These are phyloP conservation scores for Cryptococcus sp. DNA, from an alignment of 1,284 basidiomycete species.

Conservation along the genomic window DNA sequence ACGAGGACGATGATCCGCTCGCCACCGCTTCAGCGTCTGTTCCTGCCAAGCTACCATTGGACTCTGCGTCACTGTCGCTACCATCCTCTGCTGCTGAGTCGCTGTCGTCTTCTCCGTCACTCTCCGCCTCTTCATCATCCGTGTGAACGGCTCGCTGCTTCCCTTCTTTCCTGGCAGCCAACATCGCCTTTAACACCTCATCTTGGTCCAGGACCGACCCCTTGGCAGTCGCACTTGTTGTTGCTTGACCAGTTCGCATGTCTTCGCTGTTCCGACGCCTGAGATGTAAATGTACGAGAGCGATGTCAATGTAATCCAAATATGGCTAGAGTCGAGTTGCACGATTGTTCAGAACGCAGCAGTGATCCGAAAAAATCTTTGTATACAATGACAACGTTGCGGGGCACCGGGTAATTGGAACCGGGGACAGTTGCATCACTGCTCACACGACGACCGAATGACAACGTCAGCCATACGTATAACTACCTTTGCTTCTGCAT, in stretches of 20 bases:
- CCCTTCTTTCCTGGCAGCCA: conserved; percentile 47
- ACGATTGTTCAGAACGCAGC: not conserved
- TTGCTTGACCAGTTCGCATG: no score
- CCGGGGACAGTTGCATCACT: no score
- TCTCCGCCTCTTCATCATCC: conserved; percentile 7
- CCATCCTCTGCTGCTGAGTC: conserved; percentile 4
- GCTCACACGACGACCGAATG: no score
- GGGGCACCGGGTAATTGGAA: no score
- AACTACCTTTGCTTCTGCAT: no score
- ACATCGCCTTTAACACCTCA: conserved; percentile 46
- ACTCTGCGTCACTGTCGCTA: conserved; percentile 17
- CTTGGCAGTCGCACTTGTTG: not conserved
- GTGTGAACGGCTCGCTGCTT: conserved; percentile 14
- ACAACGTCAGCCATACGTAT: no score
- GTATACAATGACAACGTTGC: no score
- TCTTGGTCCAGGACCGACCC: conserved; percentile 32
- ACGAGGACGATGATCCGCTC: not conserved
- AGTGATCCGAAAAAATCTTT: no score
- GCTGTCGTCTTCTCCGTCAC: conserved; percentile 14
- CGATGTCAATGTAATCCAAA: no score
- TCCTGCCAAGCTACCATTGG: conserved; percentile 7
- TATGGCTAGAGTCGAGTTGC: no score
- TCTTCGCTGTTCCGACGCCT: no score
- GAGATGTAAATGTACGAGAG: no score
- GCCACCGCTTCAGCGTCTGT: not conserved